Base-by-base conservation (phyloP, 768 basidiomycete species). In the Tylopilus plumbeoviolaceoides region DNA sequence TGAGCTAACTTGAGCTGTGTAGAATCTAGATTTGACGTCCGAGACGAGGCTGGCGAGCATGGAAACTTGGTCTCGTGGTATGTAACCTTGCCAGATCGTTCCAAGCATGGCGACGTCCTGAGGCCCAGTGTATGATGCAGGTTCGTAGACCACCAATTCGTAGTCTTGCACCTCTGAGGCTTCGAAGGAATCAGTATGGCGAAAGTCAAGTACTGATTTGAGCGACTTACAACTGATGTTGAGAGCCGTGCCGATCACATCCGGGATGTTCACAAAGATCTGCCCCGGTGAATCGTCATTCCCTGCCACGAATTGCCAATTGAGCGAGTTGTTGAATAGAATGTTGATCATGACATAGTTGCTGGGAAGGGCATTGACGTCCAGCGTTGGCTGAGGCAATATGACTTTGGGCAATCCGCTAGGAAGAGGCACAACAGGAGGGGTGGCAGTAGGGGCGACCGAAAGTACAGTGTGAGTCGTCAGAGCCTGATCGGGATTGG, bases 31-130 rank as follows among this genome's bases (percentile, higher is more conserved):
- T 14, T 73, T 73, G 53, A 70, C 71, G 23, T 78, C 77, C 60
- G 82, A 83, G 65, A 94, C 80, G 68, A 85, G 75, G 6, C 75
- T 75, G 12, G 83, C 77, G 35, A 98, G 85, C 1, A 73, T 68
- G 56, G 81, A 68, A 43, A 95, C 84, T 6, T 72, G 52, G 42
- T 66, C 57, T 0, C 56, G 38, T 0, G 88, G 87, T 50, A 97
- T 82, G 64, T 83, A 91, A 0, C 77, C 85, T 20, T 87, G 73
- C 74, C 74, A 95, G 51, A 83, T 74, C 3, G 93, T 95, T 47
- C 78, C 76, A 12, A 95, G 78, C 42, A 75, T 28, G 6, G 56
- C 47, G 11, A 68, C 62, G 59, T 91, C 85, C 1, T 30, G 11
- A 0, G 79, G 65, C 20, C 77, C 72, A 1, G 63, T 62, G 66